phyloP scores from a whole-genome alignment of 768 basidiomycete species.

The Tulasnella sp. region DNA sequence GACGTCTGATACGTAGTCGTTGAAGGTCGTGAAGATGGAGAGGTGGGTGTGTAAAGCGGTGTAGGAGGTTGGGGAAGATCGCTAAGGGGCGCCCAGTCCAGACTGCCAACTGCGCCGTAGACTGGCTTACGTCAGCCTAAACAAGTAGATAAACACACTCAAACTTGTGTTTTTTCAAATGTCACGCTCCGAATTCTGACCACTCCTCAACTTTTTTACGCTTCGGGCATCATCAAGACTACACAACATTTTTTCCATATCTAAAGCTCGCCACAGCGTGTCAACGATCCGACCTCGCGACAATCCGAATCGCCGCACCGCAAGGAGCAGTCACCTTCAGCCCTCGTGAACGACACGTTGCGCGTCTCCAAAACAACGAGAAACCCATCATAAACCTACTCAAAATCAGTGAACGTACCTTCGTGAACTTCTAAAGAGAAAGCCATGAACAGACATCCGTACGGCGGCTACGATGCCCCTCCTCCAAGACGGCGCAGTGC shows the following conservation, averaged over 20 bases:
- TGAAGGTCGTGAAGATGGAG: neutral
- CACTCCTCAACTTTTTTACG: neutral
- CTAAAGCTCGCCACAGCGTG: neutral
- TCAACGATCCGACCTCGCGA: neutral
- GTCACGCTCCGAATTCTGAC: neutral
- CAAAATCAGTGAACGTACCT: neutral
- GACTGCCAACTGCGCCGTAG: neutral
- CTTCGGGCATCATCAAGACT: neutral
- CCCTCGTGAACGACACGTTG: constrained; percentile 2
- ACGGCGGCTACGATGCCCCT: constrained; percentile 55
- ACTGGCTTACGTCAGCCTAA: neutral
- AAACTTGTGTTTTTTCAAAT: neutral
- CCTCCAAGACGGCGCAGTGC: constrained; percentile 41
- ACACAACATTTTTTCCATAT: neutral
- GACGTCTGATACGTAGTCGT: constrained; percentile 22
- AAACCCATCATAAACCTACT: constrained; percentile 7
- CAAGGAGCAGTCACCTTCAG: neutral
- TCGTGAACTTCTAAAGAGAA: constrained; percentile 19
- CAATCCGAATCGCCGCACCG: neutral
- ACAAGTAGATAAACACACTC: neutral
- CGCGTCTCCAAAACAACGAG: neutral
- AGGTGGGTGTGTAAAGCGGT: neutral
- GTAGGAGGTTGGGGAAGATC: neutral
- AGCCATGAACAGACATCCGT: constrained; percentile 81
- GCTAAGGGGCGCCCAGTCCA: neutral